phyloP scores from a whole-genome alignment of 495 filamentous ascomycete species.

The Venustampulla echinocandica region DNA sequence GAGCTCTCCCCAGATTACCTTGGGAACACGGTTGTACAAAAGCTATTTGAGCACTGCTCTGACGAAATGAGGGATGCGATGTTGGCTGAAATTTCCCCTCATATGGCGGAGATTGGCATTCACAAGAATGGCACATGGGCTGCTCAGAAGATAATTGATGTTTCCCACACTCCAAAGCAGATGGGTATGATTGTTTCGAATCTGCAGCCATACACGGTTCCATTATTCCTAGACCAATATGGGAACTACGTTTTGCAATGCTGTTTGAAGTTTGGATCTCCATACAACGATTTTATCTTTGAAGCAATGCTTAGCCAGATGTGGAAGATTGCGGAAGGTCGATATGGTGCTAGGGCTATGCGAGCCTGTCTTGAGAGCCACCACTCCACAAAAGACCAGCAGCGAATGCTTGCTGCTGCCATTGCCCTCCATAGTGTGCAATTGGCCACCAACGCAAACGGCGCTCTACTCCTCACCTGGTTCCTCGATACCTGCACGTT shows the following conservation, averaged over 20 bases:
- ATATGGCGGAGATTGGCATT: constrained; percentile 90
- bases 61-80: constrained; percentile 85
- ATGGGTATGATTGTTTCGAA: constrained; percentile 77
- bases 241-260: constrained; percentile 98
- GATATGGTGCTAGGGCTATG: constrained; percentile 94
- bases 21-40: constrained; percentile 98
- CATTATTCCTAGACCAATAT: constrained; percentile 92
- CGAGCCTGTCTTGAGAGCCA: constrained; percentile 95
- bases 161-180: constrained; percentile 75
- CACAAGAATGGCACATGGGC: constrained; percentile 99
- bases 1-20: constrained; percentile 92
- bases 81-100: constrained; percentile 78
- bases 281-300: constrained; percentile 94
- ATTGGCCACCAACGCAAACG: constrained; percentile 92
- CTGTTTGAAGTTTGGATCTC: constrained; percentile 79
- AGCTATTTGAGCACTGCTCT: constrained; percentile 92
- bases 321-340: constrained; percentile 89
- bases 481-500: constrained; percentile 98
- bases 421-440: constrained; percentile 96
- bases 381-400: constrained; percentile 88
- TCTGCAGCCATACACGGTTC: constrained; percentile 75
- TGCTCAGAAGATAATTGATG: constrained; percentile 98
- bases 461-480: constrained; percentile 90
- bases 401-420: constrained; percentile 86
- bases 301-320: constrained; percentile 92